phyloP scores from a whole-genome alignment of 768 basidiomycete species.

The Termitomyces sp. region DNA sequence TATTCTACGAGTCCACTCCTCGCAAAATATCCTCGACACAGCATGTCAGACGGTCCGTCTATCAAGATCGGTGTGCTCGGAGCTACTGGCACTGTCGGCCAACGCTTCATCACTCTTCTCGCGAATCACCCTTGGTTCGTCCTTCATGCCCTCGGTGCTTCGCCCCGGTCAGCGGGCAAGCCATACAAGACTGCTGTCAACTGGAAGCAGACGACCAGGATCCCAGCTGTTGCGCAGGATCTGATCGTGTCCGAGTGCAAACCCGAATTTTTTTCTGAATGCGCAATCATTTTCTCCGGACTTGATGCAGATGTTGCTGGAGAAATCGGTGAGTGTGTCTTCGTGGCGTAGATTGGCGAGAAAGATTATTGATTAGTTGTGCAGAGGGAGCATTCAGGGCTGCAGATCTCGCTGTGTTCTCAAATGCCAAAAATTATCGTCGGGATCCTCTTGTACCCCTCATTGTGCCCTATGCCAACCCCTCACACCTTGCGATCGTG shows the following conservation, averaged over 20 bases:
- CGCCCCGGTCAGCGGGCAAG: constrained; percentile 81
- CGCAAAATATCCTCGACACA: constrained; percentile 28
- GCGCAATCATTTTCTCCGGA: constrained; percentile 91
- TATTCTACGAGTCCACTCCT: constrained; percentile 21
- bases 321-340: constrained; percentile 67
- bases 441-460: constrained; percentile 91
- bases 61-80: constrained; percentile 71
- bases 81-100: constrained; percentile 93
- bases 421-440: constrained; percentile 95
- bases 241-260: constrained; percentile 73
- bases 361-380: neutral
- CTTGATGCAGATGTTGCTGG: constrained; percentile 93
- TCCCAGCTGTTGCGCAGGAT: constrained; percentile 58
- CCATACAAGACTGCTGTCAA: constrained; percentile 64
- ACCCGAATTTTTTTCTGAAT: constrained; percentile 72
- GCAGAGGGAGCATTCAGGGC: constrained; percentile 80
- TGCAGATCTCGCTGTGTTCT: constrained; percentile 90
- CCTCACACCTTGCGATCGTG: constrained; percentile 78
- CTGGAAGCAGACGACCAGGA: constrained; percentile 85
- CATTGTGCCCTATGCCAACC: constrained; percentile 94
- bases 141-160: constrained; percentile 85
- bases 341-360: neutral
- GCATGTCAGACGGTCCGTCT: constrained; percentile 25
- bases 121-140: constrained; percentile 86
- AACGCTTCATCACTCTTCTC: constrained; percentile 89